Base-by-base conservation (phyloP, 2,329 filamentous ascomycete species). In the Cadophora gregata region DNA sequence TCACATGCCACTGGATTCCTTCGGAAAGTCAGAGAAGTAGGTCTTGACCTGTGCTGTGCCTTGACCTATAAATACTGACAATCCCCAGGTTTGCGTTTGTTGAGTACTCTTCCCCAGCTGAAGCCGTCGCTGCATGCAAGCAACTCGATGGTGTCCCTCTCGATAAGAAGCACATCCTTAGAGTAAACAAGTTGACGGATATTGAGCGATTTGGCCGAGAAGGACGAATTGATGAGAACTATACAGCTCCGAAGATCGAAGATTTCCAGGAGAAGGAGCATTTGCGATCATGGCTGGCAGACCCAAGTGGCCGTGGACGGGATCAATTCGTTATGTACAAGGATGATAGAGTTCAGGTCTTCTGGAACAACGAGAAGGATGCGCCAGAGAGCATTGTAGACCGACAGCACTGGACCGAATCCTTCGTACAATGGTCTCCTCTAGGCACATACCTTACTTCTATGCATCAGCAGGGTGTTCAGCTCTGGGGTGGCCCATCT, bases 341-440 rank as follows among this genome's bases (percentile, higher is more conserved):
- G 62, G 92, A 90, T 73, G 96, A 99, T 62, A 91, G 90, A 70
- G 96, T 99, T 45, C 94, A 93, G 67, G 91, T 99, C 6, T 97
- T 92, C 85, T 99, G 95, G 95, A 98, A 98, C 84, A 97, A 96
- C 84, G 96, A 97, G 82, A 95, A 91, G 81, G 94, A 97, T 68
- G 81, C 85, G 25, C 93, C 95, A 4, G 96, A 99, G 80, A 88
- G 87, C 70, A 87, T 97, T 45, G 93, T 99, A 66, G 95, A 98
- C 77, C 90, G 96, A 73, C 89, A 91, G 76, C 92, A 96, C 85
- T 99, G 96, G 96, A 99, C 96, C 68, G 96, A 99, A 81, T 93
- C 93, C 45, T 99, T 99, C 78, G 90, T 99, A 60, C 93, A 97
- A 82, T 99, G 96, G 96, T 98, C 96, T 64, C 96, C 96, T 51